A percentile compares a stretch with the other conserved stretches of the same genome.
phyloP scores from a whole-genome alignment of 768 basidiomycete genomes.

The Boletus rex-veris region DNA sequence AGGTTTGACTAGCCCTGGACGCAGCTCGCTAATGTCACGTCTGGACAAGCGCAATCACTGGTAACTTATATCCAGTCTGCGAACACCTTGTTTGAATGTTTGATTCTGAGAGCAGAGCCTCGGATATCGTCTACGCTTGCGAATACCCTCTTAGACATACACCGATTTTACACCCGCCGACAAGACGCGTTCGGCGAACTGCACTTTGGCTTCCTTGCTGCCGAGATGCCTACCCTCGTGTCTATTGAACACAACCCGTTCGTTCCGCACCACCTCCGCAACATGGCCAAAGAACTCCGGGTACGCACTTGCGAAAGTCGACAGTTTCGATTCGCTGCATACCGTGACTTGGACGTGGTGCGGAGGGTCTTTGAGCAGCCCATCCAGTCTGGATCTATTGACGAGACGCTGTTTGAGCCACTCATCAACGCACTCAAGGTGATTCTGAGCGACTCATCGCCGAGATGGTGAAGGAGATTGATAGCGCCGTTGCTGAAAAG shows the following conservation, averaged over 20 bases:
- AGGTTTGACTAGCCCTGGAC: too few relatives aligned
- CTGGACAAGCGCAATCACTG: slow-evolving; percentile 38
- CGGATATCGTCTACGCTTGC: slow-evolving; percentile 38
- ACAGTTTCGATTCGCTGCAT: slow-evolving; percentile 71
- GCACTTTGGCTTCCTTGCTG: slow-evolving; percentile 61
- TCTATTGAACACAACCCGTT: slow-evolving; percentile 61
- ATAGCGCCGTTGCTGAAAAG: slow-evolving; percentile 63
- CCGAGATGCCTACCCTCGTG: slow-evolving; percentile 65
- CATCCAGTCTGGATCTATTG: slow-evolving; percentile 45
- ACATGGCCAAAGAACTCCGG: slow-evolving; percentile 50
- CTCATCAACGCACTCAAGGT: slow-evolving; percentile 64
- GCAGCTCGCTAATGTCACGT: slow-evolving; percentile 42
- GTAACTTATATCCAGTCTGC: slow-evolving; percentile 57
- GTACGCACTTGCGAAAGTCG: slow-evolving; percentile 55
- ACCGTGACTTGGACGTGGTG: slow-evolving; percentile 69
- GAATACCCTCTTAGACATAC: slow-evolving; percentile 58
- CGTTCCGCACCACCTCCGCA: slow-evolving; percentile 49
- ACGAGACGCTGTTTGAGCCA: slow-evolving; percentile 54
- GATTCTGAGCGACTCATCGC: slow-evolving; percentile 69
- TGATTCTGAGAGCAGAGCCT: slow-evolving; percentile 55
- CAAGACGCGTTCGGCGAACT: slow-evolving; percentile 64
- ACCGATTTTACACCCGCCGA: slow-evolving; percentile 65
- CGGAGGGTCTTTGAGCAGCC: slow-evolving; percentile 65
- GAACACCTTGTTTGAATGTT: slow-evolving; percentile 55
- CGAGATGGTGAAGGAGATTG: slow-evolving; percentile 72